Conservation (phyloP, 2,329 filamentous ascomycete species). For the Diaporthe capsici region DNA sequence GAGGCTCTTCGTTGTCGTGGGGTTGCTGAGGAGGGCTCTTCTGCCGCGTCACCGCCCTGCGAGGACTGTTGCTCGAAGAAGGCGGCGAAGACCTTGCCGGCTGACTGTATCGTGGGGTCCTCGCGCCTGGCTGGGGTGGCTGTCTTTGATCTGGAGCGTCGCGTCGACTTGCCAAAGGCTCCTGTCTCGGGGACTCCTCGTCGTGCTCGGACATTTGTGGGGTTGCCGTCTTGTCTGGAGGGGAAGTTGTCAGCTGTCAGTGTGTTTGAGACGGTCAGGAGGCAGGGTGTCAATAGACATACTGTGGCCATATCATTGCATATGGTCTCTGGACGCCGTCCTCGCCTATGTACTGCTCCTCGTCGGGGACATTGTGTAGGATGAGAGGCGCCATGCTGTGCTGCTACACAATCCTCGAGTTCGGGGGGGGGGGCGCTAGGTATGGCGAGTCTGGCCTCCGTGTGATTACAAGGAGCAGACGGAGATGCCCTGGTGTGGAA, state of each 20-base stretch:
- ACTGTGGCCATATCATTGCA: slow-evolving; percentile 77
- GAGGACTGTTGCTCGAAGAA: slow-evolving; percentile 66
- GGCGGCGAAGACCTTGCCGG: slow-evolving; percentile 73
- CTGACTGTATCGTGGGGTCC: slow-evolving; percentile 73
- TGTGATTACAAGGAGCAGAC: no score
- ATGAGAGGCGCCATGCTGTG: slow-evolving; percentile 73
- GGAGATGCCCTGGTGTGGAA: not conserved
- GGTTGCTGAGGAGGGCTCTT: slow-evolving; percentile 40
- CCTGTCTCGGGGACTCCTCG: slow-evolving; percentile 72
- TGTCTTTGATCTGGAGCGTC: slow-evolving; percentile 73
- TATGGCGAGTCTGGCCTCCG: not conserved
- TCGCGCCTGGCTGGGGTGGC: slow-evolving; percentile 71
- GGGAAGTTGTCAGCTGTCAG: slow-evolving; percentile 60
- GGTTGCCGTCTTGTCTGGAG: slow-evolving; percentile 66
- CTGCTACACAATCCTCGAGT: slow-evolving; percentile 9
- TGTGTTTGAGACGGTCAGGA: slow-evolving; percentile 20
- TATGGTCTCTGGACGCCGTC: slow-evolving; percentile 76
- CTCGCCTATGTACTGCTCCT: slow-evolving; percentile 76
- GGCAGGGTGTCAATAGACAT: slow-evolving; percentile 43
- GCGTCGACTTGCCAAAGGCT: slow-evolving; percentile 77
- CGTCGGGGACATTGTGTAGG: slow-evolving; percentile 77
- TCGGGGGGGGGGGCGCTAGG: not conserved
- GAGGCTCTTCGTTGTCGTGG: slow-evolving; percentile 35
- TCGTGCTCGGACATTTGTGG: slow-evolving; percentile 62
- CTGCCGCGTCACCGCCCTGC: slow-evolving; percentile 49